Conservation (phyloP, 2,329 filamentous ascomycete genomes). For the Cladosporium austrohemisphaericum region DNA sequence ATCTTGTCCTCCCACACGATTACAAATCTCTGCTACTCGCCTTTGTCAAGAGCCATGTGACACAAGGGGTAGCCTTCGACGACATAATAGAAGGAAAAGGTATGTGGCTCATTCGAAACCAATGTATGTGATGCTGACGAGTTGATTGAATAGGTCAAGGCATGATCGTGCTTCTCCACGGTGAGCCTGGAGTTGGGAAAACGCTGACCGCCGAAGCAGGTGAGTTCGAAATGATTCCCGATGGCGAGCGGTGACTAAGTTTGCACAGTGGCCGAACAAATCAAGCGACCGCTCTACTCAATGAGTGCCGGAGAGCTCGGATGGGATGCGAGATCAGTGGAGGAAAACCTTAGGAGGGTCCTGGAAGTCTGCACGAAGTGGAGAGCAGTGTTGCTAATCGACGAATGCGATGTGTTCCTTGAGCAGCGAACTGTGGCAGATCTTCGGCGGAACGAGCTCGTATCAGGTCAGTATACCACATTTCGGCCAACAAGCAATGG, state of each 20-base stretch:
- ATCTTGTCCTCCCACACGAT: no score
- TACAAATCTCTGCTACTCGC: no score
- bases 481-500: no score
- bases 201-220: slow-evolving; percentile 37
- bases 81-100: no score
- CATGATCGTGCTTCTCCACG: no score
- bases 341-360: slow-evolving; percentile 5
- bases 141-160: no score
- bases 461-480: no score
- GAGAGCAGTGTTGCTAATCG: slow-evolving; percentile 46
- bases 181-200: slow-evolving; percentile 35
- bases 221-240: background rate
- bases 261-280: slow-evolving; percentile 19
- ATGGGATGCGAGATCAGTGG: background rate
- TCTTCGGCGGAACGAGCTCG: slow-evolving; percentile 32
- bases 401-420: slow-evolving; percentile 59
- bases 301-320: slow-evolving; percentile 13
- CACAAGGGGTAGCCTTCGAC: no score
- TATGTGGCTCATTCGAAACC: no score
- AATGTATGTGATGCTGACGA: no score
- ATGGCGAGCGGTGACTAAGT: background rate
- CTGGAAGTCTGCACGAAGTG: slow-evolving; percentile 23
- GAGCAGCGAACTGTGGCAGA: slow-evolving; percentile 43
- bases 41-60: no score
- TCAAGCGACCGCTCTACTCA: slow-evolving; percentile 39